Evolutionary conservation across 331 rosid species (phyloP).

Genomic region (Quercus lobata): DNA sequence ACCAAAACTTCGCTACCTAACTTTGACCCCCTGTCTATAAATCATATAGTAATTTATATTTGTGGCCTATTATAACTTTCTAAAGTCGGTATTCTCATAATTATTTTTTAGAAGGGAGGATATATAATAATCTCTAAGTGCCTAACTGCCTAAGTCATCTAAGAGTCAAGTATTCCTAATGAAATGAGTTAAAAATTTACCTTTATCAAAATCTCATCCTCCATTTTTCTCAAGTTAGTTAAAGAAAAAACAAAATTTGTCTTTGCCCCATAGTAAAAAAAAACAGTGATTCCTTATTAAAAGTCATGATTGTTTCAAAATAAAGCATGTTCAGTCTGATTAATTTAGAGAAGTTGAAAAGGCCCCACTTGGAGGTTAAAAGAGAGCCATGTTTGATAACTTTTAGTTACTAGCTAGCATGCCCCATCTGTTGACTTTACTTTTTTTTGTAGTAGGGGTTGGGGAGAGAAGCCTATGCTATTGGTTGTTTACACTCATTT

Average conservation of each 20-base stretch:
- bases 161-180: no score
- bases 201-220: no score
- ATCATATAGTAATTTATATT: not conserved
- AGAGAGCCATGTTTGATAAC: not conserved
- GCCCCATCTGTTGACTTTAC: not conserved
- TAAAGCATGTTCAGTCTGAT: not conserved
- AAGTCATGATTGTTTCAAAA: not conserved
- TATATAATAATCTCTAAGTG: no score
- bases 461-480: not conserved
- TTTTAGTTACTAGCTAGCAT: not conserved
- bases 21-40: slow-evolving; percentile 6
- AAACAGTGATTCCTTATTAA: not conserved
- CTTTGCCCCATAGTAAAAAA: not conserved
- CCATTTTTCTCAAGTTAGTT: no score
- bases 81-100: not conserved
- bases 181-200: no score
- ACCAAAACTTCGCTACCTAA: not conserved
- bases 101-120: no score
- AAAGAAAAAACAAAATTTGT: not conserved
- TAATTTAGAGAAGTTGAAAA: not conserved
- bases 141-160: no score
- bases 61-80: not conserved
- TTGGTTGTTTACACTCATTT: not conserved
- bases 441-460: not conserved
- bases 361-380: not conserved